phyloP scores from a whole-genome alignment of 805 yeast species.

The Kodamaea kaohsiungensis region DNA sequence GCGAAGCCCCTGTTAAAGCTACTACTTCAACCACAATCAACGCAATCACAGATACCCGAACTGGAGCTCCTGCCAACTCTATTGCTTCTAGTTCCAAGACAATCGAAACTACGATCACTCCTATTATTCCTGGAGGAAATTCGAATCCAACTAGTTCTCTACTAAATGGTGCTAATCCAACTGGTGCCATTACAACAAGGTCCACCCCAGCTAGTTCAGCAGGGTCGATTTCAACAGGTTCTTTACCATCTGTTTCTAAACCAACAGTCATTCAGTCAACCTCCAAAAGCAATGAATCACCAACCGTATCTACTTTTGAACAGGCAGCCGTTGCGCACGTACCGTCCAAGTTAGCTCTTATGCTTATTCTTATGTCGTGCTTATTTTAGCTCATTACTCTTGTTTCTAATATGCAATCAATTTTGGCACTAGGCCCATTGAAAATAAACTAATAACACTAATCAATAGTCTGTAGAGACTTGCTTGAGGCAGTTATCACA shows the following conservation, averaged over 20 bases:
- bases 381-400: no score
- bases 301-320: background rate
- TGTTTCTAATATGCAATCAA: no score
- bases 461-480: no score
- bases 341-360: background rate
- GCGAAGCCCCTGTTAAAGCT: background rate
- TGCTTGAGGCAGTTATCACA: no score
- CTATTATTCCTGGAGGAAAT: background rate
- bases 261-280: background rate
- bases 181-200: background rate
- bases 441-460: no score
- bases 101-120: background rate
- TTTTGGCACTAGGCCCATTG: no score
- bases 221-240: background rate
- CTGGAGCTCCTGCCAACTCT: background rate
- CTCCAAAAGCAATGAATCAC: background rate
- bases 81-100: background rate
- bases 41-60: background rate
- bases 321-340: background rate
- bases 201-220: background rate
- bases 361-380: background rate
- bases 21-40: background rate
- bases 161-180: no score
- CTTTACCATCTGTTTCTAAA: no score
- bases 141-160: background rate